Evolutionary conservation across 2,329 filamentous ascomycete species (phyloP), one percentile per base, ranked within the genome.

Genomic region (Pseudocercospora ulei): DNA sequence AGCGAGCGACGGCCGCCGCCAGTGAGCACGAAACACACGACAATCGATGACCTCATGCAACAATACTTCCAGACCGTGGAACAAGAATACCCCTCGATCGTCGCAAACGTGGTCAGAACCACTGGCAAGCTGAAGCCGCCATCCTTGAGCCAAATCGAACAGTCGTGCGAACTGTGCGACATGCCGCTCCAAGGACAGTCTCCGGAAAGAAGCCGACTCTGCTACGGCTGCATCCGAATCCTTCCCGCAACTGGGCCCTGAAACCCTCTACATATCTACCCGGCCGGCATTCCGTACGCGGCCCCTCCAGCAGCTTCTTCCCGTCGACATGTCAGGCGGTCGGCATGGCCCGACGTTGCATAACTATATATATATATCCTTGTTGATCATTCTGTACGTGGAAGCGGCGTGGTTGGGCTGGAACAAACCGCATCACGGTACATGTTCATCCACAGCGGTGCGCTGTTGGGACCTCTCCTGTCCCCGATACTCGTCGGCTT

Each of bases 21-120:
- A 61, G 80, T 56, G 62, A 81, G 74, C 19, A 77, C 80, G 50
- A 82, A 79, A 56, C 80, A 85, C 49, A 72, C 84, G 29, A 92
- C 85, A 29, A 95, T 98, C 53, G 86, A 95, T 56, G 80, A 87
- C 51, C 73, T 98, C 38, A 87, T 96, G 79, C 66, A 71, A 41
- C 78, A 85, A 41, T 98, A 95, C 60, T 94, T 98, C 55, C 75
- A 76, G 49, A 80, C 77, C 25, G 84, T 94, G 9, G 87, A 94
- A 58, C 75, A 76, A 49, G 81, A 80, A 43, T 95, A 92, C 56
- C 83, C 87, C 2, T 84, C 82, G 39, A 85, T 96, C 39, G 87
- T 98, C 50, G 81, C 87, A 19, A 98, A 98, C 58, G 90, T 98
- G 6, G 88, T 95, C 3, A 76, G 85, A 46, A 98, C 88, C 20